Evolutionary conservation across 2,329 filamentous ascomycete species (phyloP).

Genomic region (Phialophora chinensis): DNA sequence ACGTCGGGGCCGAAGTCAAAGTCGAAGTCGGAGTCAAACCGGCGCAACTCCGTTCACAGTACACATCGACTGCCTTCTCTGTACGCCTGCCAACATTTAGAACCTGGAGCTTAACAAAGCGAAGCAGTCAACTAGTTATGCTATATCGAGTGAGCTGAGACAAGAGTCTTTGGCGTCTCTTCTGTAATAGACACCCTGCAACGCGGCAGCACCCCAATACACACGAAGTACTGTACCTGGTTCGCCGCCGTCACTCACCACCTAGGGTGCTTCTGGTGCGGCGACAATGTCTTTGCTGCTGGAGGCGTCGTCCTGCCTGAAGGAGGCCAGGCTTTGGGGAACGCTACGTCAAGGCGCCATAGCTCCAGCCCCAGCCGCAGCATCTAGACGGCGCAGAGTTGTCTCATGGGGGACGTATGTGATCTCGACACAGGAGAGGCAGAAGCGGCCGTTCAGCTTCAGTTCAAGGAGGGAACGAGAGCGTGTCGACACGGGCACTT

Average conservation of each 20-base stretch:
- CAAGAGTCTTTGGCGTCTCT: not conserved
- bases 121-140: not conserved
- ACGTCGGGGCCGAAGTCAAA: not conserved
- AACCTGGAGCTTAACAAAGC: not conserved
- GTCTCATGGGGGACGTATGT: not conserved
- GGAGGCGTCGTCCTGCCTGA: not conserved
- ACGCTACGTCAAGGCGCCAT: not conserved
- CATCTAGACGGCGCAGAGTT: not conserved
- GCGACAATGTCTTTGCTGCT: constrained; percentile 5
- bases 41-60: constrained; percentile 12
- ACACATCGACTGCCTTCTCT: not conserved
- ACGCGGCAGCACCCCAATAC: not conserved
- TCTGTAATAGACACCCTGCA: not conserved
- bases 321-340: not conserved
- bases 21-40: not conserved
- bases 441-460: constrained; percentile 13
- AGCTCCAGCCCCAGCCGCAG: not conserved
- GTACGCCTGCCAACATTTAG: not conserved
- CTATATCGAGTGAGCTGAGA: not conserved
- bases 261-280: not conserved
- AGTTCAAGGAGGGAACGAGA: not conserved
- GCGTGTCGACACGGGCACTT: not conserved
- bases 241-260: not conserved
- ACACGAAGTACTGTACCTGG: not conserved
- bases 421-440: not conserved